Evolutionary conservation across 345 rosid species (phyloP), one percentile per base, ranked within the genome.

Genomic region (Moringa oleifera): DNA sequence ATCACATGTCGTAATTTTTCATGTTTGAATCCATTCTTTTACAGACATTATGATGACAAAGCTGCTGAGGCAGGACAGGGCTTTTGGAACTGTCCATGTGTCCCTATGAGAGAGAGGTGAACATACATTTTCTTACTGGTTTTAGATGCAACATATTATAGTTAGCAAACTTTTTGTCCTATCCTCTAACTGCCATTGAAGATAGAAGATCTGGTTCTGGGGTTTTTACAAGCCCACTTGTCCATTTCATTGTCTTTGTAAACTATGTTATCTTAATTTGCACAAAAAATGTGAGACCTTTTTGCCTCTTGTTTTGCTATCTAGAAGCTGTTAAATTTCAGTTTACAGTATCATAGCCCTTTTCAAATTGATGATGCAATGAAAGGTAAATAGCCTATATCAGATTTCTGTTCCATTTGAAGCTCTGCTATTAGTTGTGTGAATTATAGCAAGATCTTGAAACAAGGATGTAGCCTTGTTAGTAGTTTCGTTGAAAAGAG

Each of bases 41-140:
- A 49, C 74, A 94, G 99, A 85, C 97, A 94, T 74, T 94, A 90
- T 64, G 99, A 94, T 80, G 96, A 94, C 72, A 94, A 94, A 76
- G 67, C 85, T 67, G 95, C 93, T 55, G 99, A 94, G 75, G 97
- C 31, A 51, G 81, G 83, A 6, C 97, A 94, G 63, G 99, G 99
- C 49, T 94, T 94, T 74, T 94, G 97, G 97, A 90, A 94, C 69
- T 94, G 96, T 65, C 99, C 96, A 0, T 94, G 97, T 70, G 99
- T 94, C 63, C 99, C 99, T 18, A 94, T 94, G 97, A 86, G 99
- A 77, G 99, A 94, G 70, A 90, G 99, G 99, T 90, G 75, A 7
- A 20, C 68, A 18, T 56, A 31, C 41, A 41, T 41, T 11, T 11
- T 41, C 13, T 41, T 41, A 41, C 6, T 41, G 47, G 12, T 41